Evolutionary conservation across 2,329 filamentous ascomycete species (phyloP).

Genomic region (Xylaria sp.): DNA sequence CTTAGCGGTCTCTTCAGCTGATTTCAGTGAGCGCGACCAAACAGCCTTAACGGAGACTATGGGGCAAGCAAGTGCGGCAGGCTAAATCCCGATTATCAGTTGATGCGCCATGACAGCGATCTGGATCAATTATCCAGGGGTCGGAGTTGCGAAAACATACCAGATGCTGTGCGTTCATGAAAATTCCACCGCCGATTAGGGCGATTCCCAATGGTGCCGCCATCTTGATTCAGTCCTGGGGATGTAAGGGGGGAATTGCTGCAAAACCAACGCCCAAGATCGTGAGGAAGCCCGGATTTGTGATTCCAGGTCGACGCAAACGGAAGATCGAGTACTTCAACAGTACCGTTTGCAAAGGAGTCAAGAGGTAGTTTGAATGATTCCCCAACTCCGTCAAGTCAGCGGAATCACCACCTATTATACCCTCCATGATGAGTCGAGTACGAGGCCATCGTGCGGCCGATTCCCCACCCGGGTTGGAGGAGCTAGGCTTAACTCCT

Average conservation of each 20-base stretch:
- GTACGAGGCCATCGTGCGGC: background rate
- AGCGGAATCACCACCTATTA: background rate
- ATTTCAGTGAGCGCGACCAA: slow-evolving; percentile 49
- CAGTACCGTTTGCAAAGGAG: background rate
- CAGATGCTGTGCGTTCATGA: slow-evolving; percentile 50
- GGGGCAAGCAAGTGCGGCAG: slow-evolving; percentile 45
- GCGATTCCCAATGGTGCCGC: slow-evolving; percentile 44
- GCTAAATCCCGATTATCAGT: slow-evolving; percentile 29
- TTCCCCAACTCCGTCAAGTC: background rate
- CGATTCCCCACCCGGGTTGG: background rate
- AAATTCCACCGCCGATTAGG: slow-evolving; percentile 53
- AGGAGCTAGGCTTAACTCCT: background rate
- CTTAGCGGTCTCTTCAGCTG: slow-evolving; percentile 39
- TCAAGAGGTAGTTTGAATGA: background rate
- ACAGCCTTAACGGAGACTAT: slow-evolving; percentile 47
- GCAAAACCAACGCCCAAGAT: too few relatives aligned
- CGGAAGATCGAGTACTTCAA: background rate
- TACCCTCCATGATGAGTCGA: background rate
- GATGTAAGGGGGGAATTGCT: background rate
- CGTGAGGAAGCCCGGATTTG: too few relatives aligned
- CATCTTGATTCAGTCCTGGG: slow-evolving; percentile 20
- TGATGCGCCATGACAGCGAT: background rate
- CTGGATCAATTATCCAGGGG: background rate
- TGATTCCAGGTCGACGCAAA: background rate
- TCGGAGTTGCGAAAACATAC: slow-evolving; percentile 27